Evolutionary conservation across 371 early-diverging fungal species (phyloP), one percentile per base, ranked within the genome.

Genomic region (Conidiobolus incongruus): DNA sequence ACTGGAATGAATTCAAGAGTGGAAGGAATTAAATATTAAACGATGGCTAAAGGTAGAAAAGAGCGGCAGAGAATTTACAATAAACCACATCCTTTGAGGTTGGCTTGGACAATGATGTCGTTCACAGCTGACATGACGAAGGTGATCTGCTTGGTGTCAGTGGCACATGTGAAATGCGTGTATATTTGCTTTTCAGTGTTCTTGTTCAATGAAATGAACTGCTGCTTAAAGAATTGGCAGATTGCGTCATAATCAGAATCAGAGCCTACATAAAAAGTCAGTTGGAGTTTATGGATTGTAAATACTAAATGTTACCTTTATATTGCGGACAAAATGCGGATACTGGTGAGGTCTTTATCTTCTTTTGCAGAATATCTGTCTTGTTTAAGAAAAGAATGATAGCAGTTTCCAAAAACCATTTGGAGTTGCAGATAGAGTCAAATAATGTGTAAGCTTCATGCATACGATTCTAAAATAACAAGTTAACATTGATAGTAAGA

Each of bases 311-410:
- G 22, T 49, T 60, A 66, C 81, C 65, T 38, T 52, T 52, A 57
- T 66, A 93, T 47, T 91, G 90, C 7, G 85, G 77, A 65, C 90
- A 91, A 56, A 70, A 84, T 31, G 77, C 68, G 8, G 53, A 48
- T 54, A 93, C 62, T 2, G 91, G 86, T 11, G 78, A 75, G 29
- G 65, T 65, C 20, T 70, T 70, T 31, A 92, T 58, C 62, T 93
- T 93, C 47, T 80, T 79, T 48, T 70, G 74, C 70, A 93, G 87
- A 17, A 87, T 68, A 63, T 93, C 94, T 51, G 87, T 83, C 66
- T 92, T 94, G 76, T 94, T 94, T 50, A 94, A 60, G 63, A 94
- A 94, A 45, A 94, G 63, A 52, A 94, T 89, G 42, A 92, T 84
- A 20, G 82, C 79, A 7, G 90, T 91, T 51, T 81, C 78, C 37